These are phyloP conservation scores for Ilex aquifolium DNA, from an alignment of 257 asterid genomes.

Conservation along the genomic window DNA sequence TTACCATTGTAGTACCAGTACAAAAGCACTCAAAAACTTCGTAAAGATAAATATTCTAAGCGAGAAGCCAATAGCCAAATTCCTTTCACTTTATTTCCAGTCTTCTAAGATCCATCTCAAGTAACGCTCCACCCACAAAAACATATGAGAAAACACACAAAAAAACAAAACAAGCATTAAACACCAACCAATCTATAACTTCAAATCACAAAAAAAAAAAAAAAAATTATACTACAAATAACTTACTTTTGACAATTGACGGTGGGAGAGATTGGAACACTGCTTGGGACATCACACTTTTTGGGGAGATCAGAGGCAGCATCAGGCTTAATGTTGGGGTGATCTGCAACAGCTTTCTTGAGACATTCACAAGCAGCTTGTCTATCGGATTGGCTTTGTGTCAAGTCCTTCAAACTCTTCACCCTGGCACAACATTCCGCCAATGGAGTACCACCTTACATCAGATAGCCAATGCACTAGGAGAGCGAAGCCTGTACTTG, in stretches of 20 bases:
- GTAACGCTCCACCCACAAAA: slow-evolving; percentile 29
- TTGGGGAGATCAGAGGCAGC: slow-evolving; percentile 50
- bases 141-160: background rate
- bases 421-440: slow-evolving; percentile 41
- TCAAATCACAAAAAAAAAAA: background rate
- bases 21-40: too few relatives aligned
- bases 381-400: slow-evolving; percentile 34
- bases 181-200: background rate
- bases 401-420: slow-evolving; percentile 8
- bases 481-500: slow-evolving; percentile 24
- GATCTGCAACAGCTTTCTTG: slow-evolving; percentile 40
- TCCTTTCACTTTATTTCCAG: slow-evolving; percentile 15
- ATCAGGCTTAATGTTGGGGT: slow-evolving; percentile 19
- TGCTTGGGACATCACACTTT: slow-evolving; percentile 38
- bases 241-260: slow-evolving; percentile 49
- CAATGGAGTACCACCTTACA: slow-evolving; percentile 31
- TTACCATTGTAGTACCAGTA: too few relatives aligned
- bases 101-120: slow-evolving; percentile 10
- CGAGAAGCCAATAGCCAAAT: background rate
- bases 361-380: slow-evolving; percentile 47
- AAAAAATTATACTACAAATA: too few relatives aligned
- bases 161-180: too few relatives aligned
- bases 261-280: slow-evolving; percentile 24
- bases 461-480: slow-evolving; percentile 43
- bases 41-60: too few relatives aligned